These are phyloP conservation scores for Coemansia sp. DNA, from an alignment of 371 early-diverging fungal genomes.

Conservation along the genomic window DNA sequence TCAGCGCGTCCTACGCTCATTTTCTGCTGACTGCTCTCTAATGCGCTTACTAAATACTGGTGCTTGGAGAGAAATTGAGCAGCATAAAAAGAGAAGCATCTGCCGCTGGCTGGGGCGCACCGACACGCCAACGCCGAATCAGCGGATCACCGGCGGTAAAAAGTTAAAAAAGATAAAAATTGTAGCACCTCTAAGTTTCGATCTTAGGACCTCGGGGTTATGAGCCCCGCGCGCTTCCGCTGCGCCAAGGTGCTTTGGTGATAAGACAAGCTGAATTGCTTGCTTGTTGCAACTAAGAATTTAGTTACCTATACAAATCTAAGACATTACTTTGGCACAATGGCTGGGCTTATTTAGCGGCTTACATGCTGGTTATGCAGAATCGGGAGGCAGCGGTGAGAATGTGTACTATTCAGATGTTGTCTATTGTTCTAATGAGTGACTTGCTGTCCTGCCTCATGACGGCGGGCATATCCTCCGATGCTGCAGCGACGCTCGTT, in stretches of 20 bases:
- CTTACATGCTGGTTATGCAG: no score
- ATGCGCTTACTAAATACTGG: not conserved
- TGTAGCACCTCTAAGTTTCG: constrained; percentile 47
- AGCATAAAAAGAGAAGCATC: not conserved
- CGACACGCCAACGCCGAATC: not conserved
- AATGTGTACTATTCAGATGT: no score
- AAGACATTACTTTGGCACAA: not conserved
- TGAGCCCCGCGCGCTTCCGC: constrained; percentile 49
- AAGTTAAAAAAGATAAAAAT: constrained; percentile 6
- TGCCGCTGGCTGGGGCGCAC: not conserved
- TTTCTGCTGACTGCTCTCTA: not conserved
- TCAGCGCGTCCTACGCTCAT: constrained; percentile 26
- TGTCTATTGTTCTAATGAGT: no score
- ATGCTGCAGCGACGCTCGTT: constrained; percentile 35
- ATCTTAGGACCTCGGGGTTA: constrained; percentile 49
- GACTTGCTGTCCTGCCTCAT: not conserved
- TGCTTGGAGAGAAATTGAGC: not conserved
- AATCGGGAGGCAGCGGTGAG: no score
- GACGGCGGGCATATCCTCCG: not conserved
- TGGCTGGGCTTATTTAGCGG: not conserved
- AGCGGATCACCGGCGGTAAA: constrained; percentile 1
- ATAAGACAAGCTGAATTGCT: not conserved
- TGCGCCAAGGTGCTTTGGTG: constrained; percentile 41
- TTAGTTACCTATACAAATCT: not conserved
- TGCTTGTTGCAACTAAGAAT: not conserved